Base-by-base conservation (phyloP, 495 filamentous ascomycete species). In the Durotheca rogersii region DNA sequence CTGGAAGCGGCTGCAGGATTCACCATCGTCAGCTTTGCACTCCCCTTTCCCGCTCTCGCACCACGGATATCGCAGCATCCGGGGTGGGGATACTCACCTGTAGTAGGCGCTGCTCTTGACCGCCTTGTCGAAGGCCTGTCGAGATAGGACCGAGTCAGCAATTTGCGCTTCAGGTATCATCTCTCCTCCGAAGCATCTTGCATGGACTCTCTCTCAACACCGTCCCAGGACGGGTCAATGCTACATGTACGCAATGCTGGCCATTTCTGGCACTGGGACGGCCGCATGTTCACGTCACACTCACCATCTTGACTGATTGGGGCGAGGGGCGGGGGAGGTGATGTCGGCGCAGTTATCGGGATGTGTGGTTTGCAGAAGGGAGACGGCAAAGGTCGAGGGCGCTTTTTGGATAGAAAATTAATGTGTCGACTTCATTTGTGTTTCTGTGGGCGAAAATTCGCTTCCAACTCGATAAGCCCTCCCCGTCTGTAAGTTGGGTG, bases 21-120 rank as follows among this genome's bases (percentile, higher is more conserved):
- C 4, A 4, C 4, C 4, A 61, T 48, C 59, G n/a, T 58, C 45
- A 58, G 45, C 16, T 32, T 35, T 6, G 9, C 1, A n/a, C n/a
- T n/a, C n/a, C 21, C 1, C 32, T 18, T 51, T 36, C 12, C 7
- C 0, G 11, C 6, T 9, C 11, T 7, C 12, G 11, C 5, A 20
- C 14, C 15, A 38, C 52, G 11, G 32, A 33, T 17, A 32, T 40
- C 14, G 17, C 16, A 33, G 32, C 23, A 0, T 5, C 32, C n/a
- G 36, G 19, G 4, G 14, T 20, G 32, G 40, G 11, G 20, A 33
- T 38, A 73, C 85, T 85, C 65, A 95, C 89, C 87, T 92, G 84
- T 86, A 96, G 87, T 97, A 97, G 64, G 92, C 86, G 76, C 85
- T 86, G 80, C 84, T 92, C 87, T 98, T 98, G 74, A 93, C 82